Evolutionary conservation across 768 basidiomycete species (phyloP).

Genomic region (Dendrothele bispora): DNA sequence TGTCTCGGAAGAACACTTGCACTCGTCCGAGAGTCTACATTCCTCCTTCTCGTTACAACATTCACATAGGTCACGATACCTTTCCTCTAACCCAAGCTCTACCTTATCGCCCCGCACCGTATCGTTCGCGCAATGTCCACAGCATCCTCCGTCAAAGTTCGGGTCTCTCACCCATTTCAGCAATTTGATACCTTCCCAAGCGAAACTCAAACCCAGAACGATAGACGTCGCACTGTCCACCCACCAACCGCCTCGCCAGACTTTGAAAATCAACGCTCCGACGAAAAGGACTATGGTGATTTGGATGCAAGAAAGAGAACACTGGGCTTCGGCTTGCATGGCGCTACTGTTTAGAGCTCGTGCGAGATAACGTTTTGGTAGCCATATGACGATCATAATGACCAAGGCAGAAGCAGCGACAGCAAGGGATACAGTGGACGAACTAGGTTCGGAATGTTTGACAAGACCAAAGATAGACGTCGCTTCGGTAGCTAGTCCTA

Average conservation of each 20-base stretch:
- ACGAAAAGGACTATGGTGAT: conserved; percentile 42
- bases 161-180: conserved; percentile 34
- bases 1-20: conserved; percentile 3
- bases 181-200: conserved; percentile 46
- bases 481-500: conserved; percentile 35
- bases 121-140: conserved; percentile 18
- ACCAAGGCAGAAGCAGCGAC: conserved; percentile 40
- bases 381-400: conserved; percentile 41
- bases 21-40: neutral
- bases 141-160: conserved; percentile 39
- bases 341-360: conserved; percentile 41
- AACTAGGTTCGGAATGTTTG: conserved; percentile 34
- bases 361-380: conserved; percentile 45
- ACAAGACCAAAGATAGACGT: conserved; percentile 35
- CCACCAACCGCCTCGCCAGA: conserved; percentile 51
- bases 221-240: conserved; percentile 44
- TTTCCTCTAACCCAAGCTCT: neutral
- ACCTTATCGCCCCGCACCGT: neutral
- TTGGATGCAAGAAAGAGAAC: conserved; percentile 43
- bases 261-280: conserved; percentile 37
- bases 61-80: neutral
- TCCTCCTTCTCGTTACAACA: conserved; percentile 1
- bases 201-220: conserved; percentile 38
- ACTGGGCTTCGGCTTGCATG: conserved; percentile 44
- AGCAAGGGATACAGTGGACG: conserved; percentile 40